Conservation (phyloP, 495 filamentous ascomycete species). For the Hyaloscypha hepaticicola region DNA sequence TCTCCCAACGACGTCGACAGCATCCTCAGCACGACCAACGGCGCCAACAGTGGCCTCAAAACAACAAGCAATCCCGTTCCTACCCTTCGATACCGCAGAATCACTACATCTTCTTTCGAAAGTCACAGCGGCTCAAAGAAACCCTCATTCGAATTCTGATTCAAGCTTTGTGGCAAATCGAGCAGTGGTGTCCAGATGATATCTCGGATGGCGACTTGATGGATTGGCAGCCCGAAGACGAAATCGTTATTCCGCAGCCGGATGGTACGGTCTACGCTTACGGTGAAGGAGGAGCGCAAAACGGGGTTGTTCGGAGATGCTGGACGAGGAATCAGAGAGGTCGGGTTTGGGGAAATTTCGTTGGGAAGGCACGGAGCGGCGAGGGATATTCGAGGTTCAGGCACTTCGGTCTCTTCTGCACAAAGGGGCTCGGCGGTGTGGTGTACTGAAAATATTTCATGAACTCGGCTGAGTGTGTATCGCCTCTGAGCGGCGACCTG, state of each 20-base stretch:
- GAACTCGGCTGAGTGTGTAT: background rate
- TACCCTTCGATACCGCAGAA: background rate
- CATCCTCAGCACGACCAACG: background rate
- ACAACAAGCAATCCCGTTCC: background rate
- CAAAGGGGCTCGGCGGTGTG: background rate
- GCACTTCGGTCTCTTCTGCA: background rate
- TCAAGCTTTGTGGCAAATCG: constrained; percentile 4
- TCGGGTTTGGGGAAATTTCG: background rate
- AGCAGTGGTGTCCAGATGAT: constrained; percentile 24
- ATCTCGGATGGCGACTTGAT: constrained; percentile 10
- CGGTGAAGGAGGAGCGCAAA: background rate
- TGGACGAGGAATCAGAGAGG: background rate
- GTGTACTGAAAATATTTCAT: background rate
- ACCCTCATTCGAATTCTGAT: background rate
- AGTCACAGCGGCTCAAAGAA: constrained; percentile 12
- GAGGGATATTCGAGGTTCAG: background rate
- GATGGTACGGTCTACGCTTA: constrained; percentile 4
- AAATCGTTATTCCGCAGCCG: constrained; percentile 19
- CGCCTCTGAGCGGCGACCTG: background rate
- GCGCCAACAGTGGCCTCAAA: background rate
- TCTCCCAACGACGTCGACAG: background rate
- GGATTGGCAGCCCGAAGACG: constrained; percentile 29
- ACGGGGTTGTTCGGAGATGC: too few species aligned
- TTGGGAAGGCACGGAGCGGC: background rate
- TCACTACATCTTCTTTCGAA: background rate